Evolutionary conservation across 2,329 filamentous ascomycete genomes (phyloP).

Genomic region (Colletotrichum aenigma): DNA sequence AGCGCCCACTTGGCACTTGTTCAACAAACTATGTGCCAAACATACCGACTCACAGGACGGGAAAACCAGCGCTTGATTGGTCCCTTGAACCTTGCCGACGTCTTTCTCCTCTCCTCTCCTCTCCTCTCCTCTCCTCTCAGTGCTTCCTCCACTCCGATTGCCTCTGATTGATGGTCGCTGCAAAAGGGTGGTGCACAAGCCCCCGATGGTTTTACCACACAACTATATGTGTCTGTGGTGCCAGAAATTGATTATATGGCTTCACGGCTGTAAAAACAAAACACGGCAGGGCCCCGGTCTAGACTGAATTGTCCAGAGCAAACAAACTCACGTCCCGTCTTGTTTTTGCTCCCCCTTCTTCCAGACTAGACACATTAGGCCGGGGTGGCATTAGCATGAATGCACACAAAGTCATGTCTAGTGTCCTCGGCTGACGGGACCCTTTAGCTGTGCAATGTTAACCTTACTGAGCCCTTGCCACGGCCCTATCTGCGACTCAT

Average conservation of each 20-base stretch:
- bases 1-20: not conserved
- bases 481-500: not conserved
- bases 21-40: not conserved
- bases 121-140: not conserved
- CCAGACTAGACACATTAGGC: not conserved
- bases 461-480: not conserved
- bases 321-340: not conserved
- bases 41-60: not conserved
- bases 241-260: not conserved
- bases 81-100: not conserved
- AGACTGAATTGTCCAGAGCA: not conserved
- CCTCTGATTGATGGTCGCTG: not conserved
- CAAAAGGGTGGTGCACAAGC: not conserved
- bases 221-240: not conserved
- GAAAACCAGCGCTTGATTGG: not conserved
- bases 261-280: not conserved
- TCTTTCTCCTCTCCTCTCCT: not conserved
- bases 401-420: not conserved
- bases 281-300: not conserved
- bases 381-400: not conserved
- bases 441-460: not conserved
- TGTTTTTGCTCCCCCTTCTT: not conserved
- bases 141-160: not conserved
- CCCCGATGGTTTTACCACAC: not conserved
- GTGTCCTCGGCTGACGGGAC: not conserved